Percentiles rank a stretch among this genome's conserved stretches.
Conservation (phyloP, 208 protist genomes). For the Leishmania braziliensis region DNA sequence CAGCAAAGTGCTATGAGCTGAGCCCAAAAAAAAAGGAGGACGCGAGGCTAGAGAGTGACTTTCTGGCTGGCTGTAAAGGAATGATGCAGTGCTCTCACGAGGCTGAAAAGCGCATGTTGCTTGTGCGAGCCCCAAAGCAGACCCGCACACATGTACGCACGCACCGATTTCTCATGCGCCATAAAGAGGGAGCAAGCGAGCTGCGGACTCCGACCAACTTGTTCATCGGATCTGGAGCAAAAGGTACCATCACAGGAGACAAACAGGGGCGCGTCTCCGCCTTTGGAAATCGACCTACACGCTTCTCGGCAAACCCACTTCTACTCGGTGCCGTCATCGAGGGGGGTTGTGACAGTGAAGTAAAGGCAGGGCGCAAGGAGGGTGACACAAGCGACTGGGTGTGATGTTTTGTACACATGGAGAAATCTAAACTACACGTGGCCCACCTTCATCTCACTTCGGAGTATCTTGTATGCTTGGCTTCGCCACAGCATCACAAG, state of each 20-base stretch:
- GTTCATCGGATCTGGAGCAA: too few relatives aligned
- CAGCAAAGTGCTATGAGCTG: background rate
- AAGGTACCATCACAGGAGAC: background rate
- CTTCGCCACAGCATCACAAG: background rate
- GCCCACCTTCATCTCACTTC: background rate
- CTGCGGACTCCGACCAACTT: background rate
- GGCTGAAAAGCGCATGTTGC: too few relatives aligned
- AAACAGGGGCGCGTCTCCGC: background rate
- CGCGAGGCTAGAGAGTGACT: background rate
- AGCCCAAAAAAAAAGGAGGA: background rate
- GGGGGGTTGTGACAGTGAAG: background rate
- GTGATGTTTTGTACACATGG: background rate
- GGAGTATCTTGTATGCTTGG: background rate
- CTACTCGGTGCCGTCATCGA: background rate
- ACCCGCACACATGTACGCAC: background rate
- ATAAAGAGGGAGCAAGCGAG: too few relatives aligned
- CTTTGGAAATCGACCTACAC: background rate
- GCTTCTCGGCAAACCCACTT: background rate
- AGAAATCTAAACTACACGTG: background rate
- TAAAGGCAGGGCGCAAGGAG: background rate
- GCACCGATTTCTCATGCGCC: too few relatives aligned
- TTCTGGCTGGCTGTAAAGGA: background rate
- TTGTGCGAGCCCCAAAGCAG: background rate
- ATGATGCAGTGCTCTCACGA: background rate
- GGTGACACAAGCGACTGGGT: background rate